Conservation (phyloP, 2,329 filamentous ascomycete species). For the Fusarium proliferatum region DNA sequence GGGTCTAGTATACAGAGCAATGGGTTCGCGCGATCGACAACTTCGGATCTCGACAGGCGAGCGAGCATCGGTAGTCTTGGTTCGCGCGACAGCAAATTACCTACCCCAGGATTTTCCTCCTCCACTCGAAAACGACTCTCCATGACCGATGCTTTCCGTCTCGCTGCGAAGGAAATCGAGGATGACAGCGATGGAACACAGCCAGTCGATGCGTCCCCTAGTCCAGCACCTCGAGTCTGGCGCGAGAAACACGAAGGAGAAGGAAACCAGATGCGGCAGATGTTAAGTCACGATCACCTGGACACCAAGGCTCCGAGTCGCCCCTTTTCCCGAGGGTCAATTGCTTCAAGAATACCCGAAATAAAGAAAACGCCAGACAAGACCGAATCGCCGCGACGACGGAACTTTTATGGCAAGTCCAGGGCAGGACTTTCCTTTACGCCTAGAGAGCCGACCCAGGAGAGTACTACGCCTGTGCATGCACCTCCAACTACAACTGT, state of each 20-base stretch:
- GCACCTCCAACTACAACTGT: not conserved
- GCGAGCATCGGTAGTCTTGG: constrained; percentile 37
- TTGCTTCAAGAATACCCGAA: constrained; percentile 38
- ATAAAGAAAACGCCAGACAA: constrained; percentile 32
- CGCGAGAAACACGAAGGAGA: constrained; percentile 49
- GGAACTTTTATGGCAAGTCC: constrained; percentile 41
- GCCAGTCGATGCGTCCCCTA: constrained; percentile 60
- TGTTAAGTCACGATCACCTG: constrained; percentile 47
- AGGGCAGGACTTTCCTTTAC: constrained; percentile 41
- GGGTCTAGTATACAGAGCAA: constrained; percentile 27
- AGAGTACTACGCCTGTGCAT: constrained; percentile 1
- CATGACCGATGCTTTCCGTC: constrained; percentile 56
- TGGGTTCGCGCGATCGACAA: constrained; percentile 39
- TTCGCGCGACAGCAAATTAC: constrained; percentile 51
- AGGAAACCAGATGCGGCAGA: constrained; percentile 46
- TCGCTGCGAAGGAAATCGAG: constrained; percentile 48
- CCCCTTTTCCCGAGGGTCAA: constrained; percentile 39
- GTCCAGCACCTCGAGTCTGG: constrained; percentile 62
- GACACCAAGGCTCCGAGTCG: constrained; percentile 45
- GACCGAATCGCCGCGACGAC: constrained; percentile 35
- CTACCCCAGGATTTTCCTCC: constrained; percentile 47
- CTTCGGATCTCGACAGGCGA: constrained; percentile 41
- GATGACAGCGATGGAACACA: constrained; percentile 42
- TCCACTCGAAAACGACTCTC: constrained; percentile 52
- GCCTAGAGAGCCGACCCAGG: constrained; percentile 21